phyloP scores from a whole-genome alignment of 2,329 filamentous ascomycete genomes.

The Trichoderma endophyticum region DNA sequence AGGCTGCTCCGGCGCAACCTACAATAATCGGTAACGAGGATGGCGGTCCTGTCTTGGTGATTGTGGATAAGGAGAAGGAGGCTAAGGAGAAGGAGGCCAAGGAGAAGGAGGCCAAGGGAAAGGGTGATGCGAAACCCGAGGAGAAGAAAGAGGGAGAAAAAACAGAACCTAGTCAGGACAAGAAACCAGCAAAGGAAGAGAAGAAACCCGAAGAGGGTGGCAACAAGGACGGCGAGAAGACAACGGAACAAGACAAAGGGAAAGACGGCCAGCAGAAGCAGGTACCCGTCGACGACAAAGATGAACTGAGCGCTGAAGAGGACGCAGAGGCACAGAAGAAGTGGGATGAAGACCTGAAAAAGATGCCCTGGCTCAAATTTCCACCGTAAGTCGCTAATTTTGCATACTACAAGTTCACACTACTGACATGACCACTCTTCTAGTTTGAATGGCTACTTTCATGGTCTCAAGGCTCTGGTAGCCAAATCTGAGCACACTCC shows the following conservation, averaged over 20 bases:
- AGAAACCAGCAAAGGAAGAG: not conserved
- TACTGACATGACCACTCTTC: not conserved
- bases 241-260: not conserved
- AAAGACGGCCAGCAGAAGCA: not conserved
- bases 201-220: not conserved
- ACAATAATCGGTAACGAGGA: conserved; percentile 14
- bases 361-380: conserved; percentile 41
- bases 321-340: conserved; percentile 29
- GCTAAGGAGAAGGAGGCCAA: not conserved
- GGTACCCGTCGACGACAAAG: not conserved
- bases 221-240: conserved; percentile 18
- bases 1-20: not conserved
- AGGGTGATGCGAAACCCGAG: not conserved
- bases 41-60: conserved; percentile 7
- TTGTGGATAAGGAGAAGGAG: conserved; percentile 13
- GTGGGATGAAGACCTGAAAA: conserved; percentile 30
- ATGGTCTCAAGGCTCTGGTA: conserved; percentile 70
- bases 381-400: conserved; percentile 32
- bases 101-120: not conserved
- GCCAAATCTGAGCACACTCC: conserved; percentile 60
- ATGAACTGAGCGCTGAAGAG: conserved; percentile 20
- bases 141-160: not conserved
- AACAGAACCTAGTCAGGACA: not conserved
- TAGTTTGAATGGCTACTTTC: conserved; percentile 78
- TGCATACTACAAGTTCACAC: not conserved